Conservation (phyloP, 2,329 filamentous ascomycete species). For the Aspergillus sp. region DNA sequence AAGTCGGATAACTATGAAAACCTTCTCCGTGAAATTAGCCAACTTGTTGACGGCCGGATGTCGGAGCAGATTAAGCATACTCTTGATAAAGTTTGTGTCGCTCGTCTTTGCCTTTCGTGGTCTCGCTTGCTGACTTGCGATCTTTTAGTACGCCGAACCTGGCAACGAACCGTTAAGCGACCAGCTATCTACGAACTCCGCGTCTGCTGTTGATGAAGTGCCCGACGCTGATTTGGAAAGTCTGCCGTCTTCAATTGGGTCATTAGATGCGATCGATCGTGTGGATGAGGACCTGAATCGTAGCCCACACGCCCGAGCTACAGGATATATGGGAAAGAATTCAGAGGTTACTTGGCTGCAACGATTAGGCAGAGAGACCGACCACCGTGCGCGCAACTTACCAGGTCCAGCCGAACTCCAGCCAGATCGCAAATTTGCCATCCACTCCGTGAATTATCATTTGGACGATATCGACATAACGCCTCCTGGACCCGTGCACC, state of each 20-base stretch:
- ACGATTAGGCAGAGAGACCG: constrained; percentile 39
- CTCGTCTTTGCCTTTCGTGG: background rate
- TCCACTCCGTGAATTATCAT: constrained; percentile 41
- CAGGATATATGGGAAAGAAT: constrained; percentile 47
- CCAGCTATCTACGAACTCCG: constrained; percentile 27
- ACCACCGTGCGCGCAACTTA: constrained; percentile 30
- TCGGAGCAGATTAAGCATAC: constrained; percentile 36
- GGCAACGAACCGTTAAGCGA: constrained; percentile 22
- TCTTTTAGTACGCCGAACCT: constrained; percentile 21
- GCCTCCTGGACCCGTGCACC: constrained; percentile 40
- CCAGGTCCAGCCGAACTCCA: constrained; percentile 30
- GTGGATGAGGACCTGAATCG: constrained; percentile 47
- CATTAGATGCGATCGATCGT: constrained; percentile 46
- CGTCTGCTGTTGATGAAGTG: constrained; percentile 30
- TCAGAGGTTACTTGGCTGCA: constrained; percentile 50
- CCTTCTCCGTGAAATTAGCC: constrained; percentile 37
- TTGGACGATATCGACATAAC: constrained; percentile 46
- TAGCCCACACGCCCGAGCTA: constrained; percentile 35
- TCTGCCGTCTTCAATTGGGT: constrained; percentile 39
- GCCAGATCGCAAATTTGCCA: constrained; percentile 31
- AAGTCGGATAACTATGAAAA: constrained; percentile 40
- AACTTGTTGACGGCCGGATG: constrained; percentile 32
- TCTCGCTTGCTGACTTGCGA: background rate
- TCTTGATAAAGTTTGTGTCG: constrained; percentile 37
- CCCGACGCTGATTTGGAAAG: constrained; percentile 27